A percentile compares a stretch with the other conserved stretches of the same genome.
phyloP scores from a whole-genome alignment of 805 yeast species.

The Saccharomycodes ludwigii region DNA sequence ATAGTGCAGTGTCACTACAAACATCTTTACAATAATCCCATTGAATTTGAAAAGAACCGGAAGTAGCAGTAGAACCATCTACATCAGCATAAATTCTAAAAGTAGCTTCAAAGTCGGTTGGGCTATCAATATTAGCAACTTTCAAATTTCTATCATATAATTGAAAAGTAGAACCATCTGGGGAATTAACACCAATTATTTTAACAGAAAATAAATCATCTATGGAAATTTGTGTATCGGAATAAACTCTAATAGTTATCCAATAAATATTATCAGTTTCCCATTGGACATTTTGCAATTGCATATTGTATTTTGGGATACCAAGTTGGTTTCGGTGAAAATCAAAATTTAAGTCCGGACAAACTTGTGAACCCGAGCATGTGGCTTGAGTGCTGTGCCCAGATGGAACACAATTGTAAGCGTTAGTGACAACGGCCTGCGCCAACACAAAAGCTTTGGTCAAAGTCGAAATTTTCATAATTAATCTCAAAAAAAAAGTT shows the following conservation, averaged over 20 bases:
- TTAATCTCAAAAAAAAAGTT: too few relatives aligned
- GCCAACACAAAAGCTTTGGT: too few relatives aligned
- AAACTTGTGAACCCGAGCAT: too few relatives aligned
- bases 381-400: too few relatives aligned
- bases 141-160: conserved; percentile 17
- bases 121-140: conserved; percentile 11
- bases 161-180: conserved; percentile 13
- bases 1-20: conserved; percentile 9
- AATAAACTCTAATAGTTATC: conserved; percentile 10
- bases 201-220: conserved; percentile 12
- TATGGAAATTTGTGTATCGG: conserved; percentile 8
- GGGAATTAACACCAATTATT: conserved; percentile 20
- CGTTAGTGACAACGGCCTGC: too few relatives aligned
- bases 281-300: conserved; percentile 9
- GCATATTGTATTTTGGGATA: conserved; percentile 10
- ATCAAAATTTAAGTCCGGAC: too few relatives aligned
- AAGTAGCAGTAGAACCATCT: conserved; percentile 10
- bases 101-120: conserved; percentile 19
- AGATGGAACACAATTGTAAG: too few relatives aligned
- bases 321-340: too few relatives aligned
- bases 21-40: conserved; percentile 22
- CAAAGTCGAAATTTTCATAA: too few relatives aligned
- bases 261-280: conserved; percentile 9
- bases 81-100: conserved; percentile 15
- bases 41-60: conserved; percentile 21